Base-by-base conservation (phyloP, 257 asterid genomes). In the Solanum virginianum region DNA sequence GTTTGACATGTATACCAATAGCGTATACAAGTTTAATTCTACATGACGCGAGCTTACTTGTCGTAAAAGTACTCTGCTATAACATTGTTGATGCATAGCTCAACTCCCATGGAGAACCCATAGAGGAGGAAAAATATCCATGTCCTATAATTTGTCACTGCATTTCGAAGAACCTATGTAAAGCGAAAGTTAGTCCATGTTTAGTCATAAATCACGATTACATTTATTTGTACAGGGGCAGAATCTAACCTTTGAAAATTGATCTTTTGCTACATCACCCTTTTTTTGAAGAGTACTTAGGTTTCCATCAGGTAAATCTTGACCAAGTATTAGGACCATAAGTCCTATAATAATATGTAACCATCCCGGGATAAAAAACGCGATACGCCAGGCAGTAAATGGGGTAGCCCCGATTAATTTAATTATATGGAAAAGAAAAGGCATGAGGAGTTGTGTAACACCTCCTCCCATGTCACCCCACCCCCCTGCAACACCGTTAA, bases 401-500 rank as follows among this genome's bases (percentile, higher is more conserved):
- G 93, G 88, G 20, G 95, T 89, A 2, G 95, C 82, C 17, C 95
- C 95, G 0, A 80, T 39, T 10, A 41, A 43, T 57, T 32, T 84
- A 14, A 92, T 88, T 4, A 88, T 80, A 3, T 90, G 90, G 54
- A 60, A 88, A 15, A 92, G 91, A 82, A 92, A 62, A 1, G 95
- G 95, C 95, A 92, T 91, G 5, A 91, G 84, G 83, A 91, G 90
- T 63, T 92, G 95, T 12, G 95, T 92, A 5, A 85, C 85, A 7
- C 95, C 94, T 20, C 94, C 95, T 0, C 94, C 94, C 93, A 91
- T 92, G 3, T 91, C 89, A 80, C 93, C 94, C 95, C 95, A 92
- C 4, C 94, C 95, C 0, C 88, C 95, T 0, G 94, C 94, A 6
- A 91, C 87, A 4, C 95, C 95, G 1, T 91, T 92, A 60, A 89